A percentile compares a stretch with the other conserved stretches of the same genome.
Evolutionary conservation across 139 green algal genomes (phyloP).

Genomic region (Mesotaenium endlicherianum): DNA sequence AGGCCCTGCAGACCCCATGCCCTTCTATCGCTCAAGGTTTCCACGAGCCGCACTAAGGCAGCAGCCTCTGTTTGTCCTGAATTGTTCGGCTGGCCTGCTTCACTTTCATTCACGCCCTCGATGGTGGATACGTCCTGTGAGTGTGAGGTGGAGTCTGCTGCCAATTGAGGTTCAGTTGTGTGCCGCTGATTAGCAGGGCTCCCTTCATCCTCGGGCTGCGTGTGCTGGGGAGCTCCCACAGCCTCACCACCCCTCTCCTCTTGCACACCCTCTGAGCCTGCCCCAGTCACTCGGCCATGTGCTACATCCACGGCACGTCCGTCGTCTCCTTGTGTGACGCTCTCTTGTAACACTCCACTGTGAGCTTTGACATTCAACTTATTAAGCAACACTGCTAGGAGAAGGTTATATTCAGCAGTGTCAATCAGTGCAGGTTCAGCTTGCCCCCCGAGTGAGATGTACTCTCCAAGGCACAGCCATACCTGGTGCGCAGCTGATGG

Average conservation of each 20-base stretch:
- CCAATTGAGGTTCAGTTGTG: too few species aligned
- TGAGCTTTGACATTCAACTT: neutral
- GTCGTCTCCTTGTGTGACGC: conserved; percentile 5
- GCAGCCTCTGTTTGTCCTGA: neutral
- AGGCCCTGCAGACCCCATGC: conserved; percentile 3
- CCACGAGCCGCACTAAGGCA: neutral
- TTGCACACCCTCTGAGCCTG: neutral
- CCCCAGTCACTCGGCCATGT: neutral
- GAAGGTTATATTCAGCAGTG: conserved; percentile 4
- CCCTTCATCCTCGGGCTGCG: too few species aligned
- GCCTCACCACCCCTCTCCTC: neutral
- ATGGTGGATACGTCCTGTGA: too few species aligned
- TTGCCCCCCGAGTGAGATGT: neutral
- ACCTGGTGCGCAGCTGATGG: conserved; percentile 4
- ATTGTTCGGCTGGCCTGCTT: neutral
- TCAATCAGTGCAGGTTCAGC: neutral
- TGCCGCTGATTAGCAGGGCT: too few species aligned
- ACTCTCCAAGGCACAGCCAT: conserved; percentile 22
- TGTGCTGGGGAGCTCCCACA: too few species aligned
- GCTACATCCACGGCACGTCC: neutral
- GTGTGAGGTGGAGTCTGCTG: too few species aligned
- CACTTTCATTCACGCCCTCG: neutral
- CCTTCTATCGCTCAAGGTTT: neutral
- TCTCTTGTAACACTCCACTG: conserved; percentile 1
- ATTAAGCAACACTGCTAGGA: neutral